These are phyloP conservation scores for Geranium brycei DNA, from an alignment of 345 rosid genomes.

Conservation along the genomic window DNA sequence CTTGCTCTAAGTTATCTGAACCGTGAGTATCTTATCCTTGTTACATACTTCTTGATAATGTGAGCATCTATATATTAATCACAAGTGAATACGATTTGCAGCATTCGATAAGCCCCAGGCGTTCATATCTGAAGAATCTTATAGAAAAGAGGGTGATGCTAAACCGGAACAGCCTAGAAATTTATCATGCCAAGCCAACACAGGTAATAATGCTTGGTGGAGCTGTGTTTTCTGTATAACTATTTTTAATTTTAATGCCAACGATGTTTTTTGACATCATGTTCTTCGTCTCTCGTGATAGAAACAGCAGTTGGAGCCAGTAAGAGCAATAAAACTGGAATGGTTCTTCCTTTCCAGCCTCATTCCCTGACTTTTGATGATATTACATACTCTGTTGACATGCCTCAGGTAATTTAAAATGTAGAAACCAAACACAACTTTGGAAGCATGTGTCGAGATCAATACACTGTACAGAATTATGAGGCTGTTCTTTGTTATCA, in stretches of 20 bases:
- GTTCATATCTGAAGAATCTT: slow-evolving; percentile 29
- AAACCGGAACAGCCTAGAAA: slow-evolving; percentile 14
- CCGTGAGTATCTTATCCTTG: slow-evolving; percentile 20
- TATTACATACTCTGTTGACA: slow-evolving; percentile 38
- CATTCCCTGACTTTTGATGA: slow-evolving; percentile 41
- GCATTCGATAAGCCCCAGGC: slow-evolving; percentile 50
- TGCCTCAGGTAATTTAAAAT: slow-evolving; percentile 39
- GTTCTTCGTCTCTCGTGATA: not conserved
- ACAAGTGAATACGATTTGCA: slow-evolving; percentile 12
- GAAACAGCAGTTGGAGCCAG: slow-evolving; percentile 9
- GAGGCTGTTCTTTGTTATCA: no score
- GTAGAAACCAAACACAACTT: no score
- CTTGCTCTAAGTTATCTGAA: slow-evolving; percentile 30
- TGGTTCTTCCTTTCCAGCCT: slow-evolving; percentile 51
- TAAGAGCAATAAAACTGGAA: slow-evolving; percentile 32
- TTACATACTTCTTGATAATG: slow-evolving; percentile 1
- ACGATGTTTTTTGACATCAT: no score
- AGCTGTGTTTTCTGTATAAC: no score
- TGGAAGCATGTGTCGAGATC: no score
- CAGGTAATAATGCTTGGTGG: no score
- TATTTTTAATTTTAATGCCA: not conserved
- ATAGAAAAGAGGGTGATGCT: slow-evolving; percentile 5
- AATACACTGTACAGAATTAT: no score
- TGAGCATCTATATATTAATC: not conserved
- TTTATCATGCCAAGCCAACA: slow-evolving; percentile 10